These are phyloP conservation scores for Penicillium sp. DNA, from an alignment of 2,329 filamentous ascomycete genomes.

Conservation along the genomic window DNA sequence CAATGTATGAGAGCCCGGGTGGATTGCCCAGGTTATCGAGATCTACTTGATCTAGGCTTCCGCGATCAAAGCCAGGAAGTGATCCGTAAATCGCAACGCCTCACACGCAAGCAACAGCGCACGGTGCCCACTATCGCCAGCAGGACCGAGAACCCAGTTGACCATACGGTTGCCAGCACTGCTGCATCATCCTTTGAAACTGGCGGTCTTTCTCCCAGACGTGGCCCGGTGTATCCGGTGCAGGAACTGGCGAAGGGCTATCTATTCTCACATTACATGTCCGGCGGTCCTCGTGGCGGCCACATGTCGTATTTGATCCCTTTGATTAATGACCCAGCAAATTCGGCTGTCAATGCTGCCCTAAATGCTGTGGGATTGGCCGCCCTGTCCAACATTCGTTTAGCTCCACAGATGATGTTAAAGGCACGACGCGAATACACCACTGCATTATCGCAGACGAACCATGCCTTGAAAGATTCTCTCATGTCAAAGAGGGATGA, in stretches of 20 bases:
- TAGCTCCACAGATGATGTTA: background rate
- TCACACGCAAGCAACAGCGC: background rate
- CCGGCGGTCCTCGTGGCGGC: too few species aligned
- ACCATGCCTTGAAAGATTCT: background rate
- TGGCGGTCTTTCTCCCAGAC: background rate
- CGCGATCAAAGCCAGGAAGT: background rate
- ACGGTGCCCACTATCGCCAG: background rate
- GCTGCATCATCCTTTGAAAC: background rate
- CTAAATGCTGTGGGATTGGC: background rate
- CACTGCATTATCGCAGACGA: background rate
- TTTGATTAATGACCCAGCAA: background rate
- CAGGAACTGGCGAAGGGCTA: background rate
- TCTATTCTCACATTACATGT: background rate
- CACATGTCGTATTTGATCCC: background rate
- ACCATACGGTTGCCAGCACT: background rate
- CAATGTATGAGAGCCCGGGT: background rate
- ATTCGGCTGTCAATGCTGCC: background rate
- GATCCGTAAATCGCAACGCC: background rate
- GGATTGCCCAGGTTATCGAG: background rate
- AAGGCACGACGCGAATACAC: background rate
- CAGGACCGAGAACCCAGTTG: too few species aligned
- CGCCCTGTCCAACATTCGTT: background rate
- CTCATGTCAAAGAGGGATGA: background rate
- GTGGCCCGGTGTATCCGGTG: background rate
- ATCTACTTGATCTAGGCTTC: background rate